phyloP scores from a whole-genome alignment of 805 yeast species.

The Wickerhamomyces ciferrii region DNA sequence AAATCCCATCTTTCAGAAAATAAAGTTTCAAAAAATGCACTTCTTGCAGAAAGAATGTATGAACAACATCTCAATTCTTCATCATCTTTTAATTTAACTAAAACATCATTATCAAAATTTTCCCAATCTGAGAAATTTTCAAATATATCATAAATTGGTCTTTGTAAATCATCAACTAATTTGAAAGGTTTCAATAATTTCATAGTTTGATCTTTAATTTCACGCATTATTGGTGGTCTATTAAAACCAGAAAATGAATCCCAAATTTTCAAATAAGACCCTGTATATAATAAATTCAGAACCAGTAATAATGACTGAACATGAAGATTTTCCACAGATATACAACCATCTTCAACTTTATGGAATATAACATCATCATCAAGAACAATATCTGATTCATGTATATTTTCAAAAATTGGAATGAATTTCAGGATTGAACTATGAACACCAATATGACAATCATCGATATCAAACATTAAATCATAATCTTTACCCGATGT shows the following conservation, averaged over 20 bases:
- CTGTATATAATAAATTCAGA: constrained; percentile 47
- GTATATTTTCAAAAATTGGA: constrained; percentile 1
- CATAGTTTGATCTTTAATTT: constrained; percentile 6
- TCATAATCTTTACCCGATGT: constrained; percentile 28
- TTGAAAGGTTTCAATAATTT: constrained; percentile 7
- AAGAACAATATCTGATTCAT: constrained; percentile 1
- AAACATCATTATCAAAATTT: constrained; percentile 30
- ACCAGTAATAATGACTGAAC: constrained; percentile 30
- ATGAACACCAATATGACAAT: constrained; percentile 30
- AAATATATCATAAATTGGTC: constrained; percentile 1
- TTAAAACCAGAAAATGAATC: constrained; percentile 24
- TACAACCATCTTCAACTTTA: constrained; percentile 10
- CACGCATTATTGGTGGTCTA: background rate
- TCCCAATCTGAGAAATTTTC: constrained; percentile 4
- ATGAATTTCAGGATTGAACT: constrained; percentile 25
- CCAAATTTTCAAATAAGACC: constrained; percentile 41
- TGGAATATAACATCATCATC: constrained; percentile 13
- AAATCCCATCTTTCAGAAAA: constrained; percentile 51
- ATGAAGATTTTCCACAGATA: constrained; percentile 12
- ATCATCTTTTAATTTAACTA: constrained; percentile 42
- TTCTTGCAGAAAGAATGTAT: constrained; percentile 47
- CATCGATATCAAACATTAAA: constrained; percentile 25
- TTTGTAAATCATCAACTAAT: constrained; percentile 11
- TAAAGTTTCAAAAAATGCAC: constrained; percentile 57
- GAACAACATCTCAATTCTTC: constrained; percentile 38